These are phyloP conservation scores for Volutella citrinella DNA, from an alignment of 2,329 filamentous ascomycete genomes.

Conservation along the genomic window DNA sequence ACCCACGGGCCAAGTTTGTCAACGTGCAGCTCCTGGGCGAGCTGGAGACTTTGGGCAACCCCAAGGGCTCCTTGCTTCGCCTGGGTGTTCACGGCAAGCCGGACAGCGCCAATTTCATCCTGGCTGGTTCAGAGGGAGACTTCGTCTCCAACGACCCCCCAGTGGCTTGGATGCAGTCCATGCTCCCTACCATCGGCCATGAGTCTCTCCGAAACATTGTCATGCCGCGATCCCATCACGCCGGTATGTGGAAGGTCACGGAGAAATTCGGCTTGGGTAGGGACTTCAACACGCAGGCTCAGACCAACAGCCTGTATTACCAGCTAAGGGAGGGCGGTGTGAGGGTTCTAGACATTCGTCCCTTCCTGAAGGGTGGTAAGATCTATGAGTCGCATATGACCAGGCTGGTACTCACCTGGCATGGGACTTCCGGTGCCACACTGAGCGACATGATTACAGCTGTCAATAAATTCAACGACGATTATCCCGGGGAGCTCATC, in stretches of 20 bases:
- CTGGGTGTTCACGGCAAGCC: conserved; percentile 14
- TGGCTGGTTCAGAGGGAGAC: conserved; percentile 29
- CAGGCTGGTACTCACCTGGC: conserved; percentile 8
- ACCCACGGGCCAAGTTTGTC: no score
- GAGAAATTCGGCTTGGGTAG: conserved; percentile 6
- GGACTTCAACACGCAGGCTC: conserved; percentile 22
- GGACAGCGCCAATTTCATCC: conserved; percentile 24
- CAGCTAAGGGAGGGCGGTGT: conserved; percentile 27
- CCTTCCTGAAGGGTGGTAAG: conserved; percentile 2
- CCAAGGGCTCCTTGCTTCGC: conserved; percentile 6
- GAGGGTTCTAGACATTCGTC: conserved; percentile 29
- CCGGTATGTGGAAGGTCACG: conserved; percentile 22
- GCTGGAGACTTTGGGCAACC: conserved; percentile 20
- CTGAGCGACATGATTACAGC: conserved; percentile 25
- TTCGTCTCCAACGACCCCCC: conserved; percentile 26
- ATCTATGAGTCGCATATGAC: conserved; percentile 21
- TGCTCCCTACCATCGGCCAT: conserved; percentile 24
- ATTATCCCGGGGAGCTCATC: conserved; percentile 31
- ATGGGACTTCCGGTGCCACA: conserved; percentile 24
- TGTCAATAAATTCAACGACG: conserved; percentile 27
- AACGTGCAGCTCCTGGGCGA: conserved; percentile 20
- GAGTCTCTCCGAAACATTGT: conserved; percentile 27
- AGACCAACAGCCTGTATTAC: conserved; percentile 15
- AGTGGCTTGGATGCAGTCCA: conserved; percentile 28
- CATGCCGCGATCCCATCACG: conserved; percentile 31